Evolutionary conservation across 352 stramenopile genomes (phyloP), one percentile per base, ranked within the genome.

Genomic region (Aphanomyces invadans): DNA sequence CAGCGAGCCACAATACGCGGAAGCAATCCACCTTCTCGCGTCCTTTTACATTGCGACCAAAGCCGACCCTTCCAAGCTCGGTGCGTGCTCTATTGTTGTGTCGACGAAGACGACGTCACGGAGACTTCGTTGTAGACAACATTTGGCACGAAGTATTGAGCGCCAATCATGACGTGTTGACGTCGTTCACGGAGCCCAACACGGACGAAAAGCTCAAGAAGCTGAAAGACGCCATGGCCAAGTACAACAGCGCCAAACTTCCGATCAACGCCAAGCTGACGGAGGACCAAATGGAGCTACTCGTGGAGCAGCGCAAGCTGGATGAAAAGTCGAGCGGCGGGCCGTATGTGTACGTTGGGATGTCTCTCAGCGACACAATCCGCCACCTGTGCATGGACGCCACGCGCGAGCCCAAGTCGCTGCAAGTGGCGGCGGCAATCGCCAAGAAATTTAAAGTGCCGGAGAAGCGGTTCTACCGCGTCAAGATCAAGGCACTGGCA

Each of bases 361-460:
- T 92, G 25, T 95, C 87, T 15, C 76, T 97, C 26, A 89, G 81
- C 25, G 80, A 96, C 42, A 97, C 88, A 26, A 84, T 97, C 65
- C 85, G 90, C 71, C 65, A 85, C 36, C 68, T 96, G 52, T 71
- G 90, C 44, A 78, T 76, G 39, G 83, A 91, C 68, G 82, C 76
- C 65, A 90, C 90, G 72, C 89, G 89, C 70, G 81, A 93, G 46
- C 82, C 82, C 0, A 91, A 93, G 68, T 76, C 96, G 59, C 61
- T 86, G 28, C 75, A 73, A 15, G 26, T 92, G 7, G 84, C 81
- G 7, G 78, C 80, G 0, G 62, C 79, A 3, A 86, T 92, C 62
- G 78, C 83, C 36, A 95, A 95, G 65, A 92, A 89, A 67, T 95
- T 95, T 70, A 94, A 95, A 39, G 83, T 97, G 5, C 83, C 88